A percentile compares a stretch with the other conserved stretches of the same genome.
Evolutionary conservation across 2,329 filamentous ascomycete species (phyloP).

Genomic region (Kalmusia sp.): DNA sequence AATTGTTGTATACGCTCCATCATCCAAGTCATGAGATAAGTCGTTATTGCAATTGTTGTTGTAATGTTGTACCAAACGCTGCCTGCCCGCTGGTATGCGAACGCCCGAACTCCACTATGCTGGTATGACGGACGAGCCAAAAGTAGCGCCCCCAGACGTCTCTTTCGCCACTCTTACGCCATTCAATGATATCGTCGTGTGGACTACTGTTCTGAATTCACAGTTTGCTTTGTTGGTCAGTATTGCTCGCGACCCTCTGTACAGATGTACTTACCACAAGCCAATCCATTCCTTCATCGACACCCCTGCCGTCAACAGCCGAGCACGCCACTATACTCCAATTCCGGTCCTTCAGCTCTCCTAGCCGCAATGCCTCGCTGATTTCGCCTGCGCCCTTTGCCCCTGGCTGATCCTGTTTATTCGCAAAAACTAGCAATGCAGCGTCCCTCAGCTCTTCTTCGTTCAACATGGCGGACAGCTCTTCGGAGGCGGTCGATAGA

Average conservation of each 20-base stretch:
- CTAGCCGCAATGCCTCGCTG: constrained; percentile 87
- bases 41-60: neutral
- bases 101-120: constrained; percentile 24
- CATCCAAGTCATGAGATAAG: too few species aligned
- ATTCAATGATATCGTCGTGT: neutral
- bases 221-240: constrained; percentile 24
- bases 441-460: constrained; percentile 97
- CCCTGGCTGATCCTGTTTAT: constrained; percentile 98
- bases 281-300: constrained; percentile 99
- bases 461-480: constrained; percentile 92
- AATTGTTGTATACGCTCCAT: too few species aligned
- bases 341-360: constrained; percentile 92
- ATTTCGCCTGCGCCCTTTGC: constrained; percentile 97
- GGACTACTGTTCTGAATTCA: constrained; percentile 21
- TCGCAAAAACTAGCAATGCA: constrained; percentile 91
- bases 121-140: constrained; percentile 12
- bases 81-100: constrained; percentile 3
- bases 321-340: constrained; percentile 99
- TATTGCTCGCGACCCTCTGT: neutral
- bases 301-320: constrained; percentile 91
- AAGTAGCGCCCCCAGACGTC: constrained; percentile 1
- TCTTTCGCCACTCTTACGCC: neutral
- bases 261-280: constrained; percentile 71
- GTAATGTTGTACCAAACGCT: constrained; percentile 1
- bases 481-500: constrained; percentile 88